A percentile compares a stretch with the other conserved stretches of the same genome.
phyloP scores from a whole-genome alignment of 1,139 yeast species.

The Taphrina populina region DNA sequence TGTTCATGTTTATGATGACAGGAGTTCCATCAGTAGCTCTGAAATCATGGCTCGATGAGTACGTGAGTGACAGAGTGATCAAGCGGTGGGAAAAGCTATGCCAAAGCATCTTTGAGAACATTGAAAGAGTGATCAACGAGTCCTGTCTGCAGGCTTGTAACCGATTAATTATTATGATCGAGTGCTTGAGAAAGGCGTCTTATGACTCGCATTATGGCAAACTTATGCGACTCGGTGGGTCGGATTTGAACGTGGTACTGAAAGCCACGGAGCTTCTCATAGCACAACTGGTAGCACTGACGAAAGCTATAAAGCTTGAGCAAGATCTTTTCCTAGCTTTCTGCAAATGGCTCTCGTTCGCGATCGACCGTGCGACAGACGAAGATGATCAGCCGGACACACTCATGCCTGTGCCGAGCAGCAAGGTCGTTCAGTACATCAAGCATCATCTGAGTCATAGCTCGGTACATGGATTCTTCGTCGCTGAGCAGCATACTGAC shows the following conservation, averaged over 20 bases:
- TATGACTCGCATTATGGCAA: neutral
- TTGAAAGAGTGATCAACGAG: slow-evolving; percentile 51
- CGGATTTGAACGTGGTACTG: slow-evolving; percentile 1
- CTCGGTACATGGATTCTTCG: slow-evolving; percentile 2
- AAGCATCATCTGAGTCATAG: slow-evolving; percentile 23
- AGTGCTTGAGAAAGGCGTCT: slow-evolving; percentile 50
- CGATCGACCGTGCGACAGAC: slow-evolving; percentile 35
- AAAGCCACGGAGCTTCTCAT: slow-evolving; percentile 6
- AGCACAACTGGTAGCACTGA: slow-evolving; percentile 24
- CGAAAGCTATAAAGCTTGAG: slow-evolving; percentile 33
- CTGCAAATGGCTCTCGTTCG: slow-evolving; percentile 37
- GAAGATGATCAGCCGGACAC: slow-evolving; percentile 31
- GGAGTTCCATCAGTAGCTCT: slow-evolving; percentile 44
- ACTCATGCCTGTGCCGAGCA: slow-evolving; percentile 34
- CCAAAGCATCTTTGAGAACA: slow-evolving; percentile 51
- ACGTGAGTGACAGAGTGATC: slow-evolving; percentile 56
- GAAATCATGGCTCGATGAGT: slow-evolving; percentile 52
- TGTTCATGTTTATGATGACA: slow-evolving; percentile 38
- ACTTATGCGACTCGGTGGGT: neutral
- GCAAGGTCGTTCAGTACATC: slow-evolving; percentile 35
- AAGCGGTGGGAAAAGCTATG: slow-evolving; percentile 58
- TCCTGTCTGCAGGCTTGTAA: slow-evolving; percentile 60
- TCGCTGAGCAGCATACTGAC: neutral
- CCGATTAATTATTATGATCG: slow-evolving; percentile 53
- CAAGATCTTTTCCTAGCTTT: slow-evolving; percentile 35